Evolutionary conservation across 1,284 basidiomycete species (phyloP).

Genomic region (Chondrostereum purpureum): DNA sequence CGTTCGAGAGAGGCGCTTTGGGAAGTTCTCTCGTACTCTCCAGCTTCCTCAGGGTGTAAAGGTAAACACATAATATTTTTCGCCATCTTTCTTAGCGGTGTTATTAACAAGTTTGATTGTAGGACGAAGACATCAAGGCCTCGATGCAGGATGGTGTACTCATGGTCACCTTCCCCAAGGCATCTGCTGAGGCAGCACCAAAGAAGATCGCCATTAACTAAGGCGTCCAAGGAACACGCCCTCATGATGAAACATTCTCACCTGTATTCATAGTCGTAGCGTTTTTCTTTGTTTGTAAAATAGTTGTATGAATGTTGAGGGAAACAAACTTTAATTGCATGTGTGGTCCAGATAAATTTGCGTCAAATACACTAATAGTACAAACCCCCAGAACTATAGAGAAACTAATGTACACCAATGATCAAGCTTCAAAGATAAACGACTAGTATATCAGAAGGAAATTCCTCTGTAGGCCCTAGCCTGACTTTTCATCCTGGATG

Average conservation of each 20-base stretch:
- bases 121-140: constrained; percentile 22
- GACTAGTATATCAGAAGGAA: no score
- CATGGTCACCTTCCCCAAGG: constrained; percentile 19
- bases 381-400: no score
- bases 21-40: constrained; percentile 15
- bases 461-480: constrained; percentile 21
- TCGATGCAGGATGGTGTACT: constrained; percentile 19
- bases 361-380: no score
- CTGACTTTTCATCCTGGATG: constrained; percentile 22
- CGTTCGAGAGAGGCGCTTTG: constrained; percentile 15
- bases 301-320: no score
- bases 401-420: no score
- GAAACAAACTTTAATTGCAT: no score
- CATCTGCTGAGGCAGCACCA: constrained; percentile 16
- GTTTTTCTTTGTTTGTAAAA: no score
- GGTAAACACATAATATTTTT: constrained; percentile 8
- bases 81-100: not conserved
- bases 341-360: no score
- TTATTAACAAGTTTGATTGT: not conserved
- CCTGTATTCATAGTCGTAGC: no score
- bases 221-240: no score
- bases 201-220: constrained; percentile 21
- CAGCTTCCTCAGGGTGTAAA: constrained; percentile 15
- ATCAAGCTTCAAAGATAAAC: no score
- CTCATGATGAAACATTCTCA: no score